Evolutionary conservation across 331 rosid species (phyloP).

Genomic region (Cydonia oblonga): DNA sequence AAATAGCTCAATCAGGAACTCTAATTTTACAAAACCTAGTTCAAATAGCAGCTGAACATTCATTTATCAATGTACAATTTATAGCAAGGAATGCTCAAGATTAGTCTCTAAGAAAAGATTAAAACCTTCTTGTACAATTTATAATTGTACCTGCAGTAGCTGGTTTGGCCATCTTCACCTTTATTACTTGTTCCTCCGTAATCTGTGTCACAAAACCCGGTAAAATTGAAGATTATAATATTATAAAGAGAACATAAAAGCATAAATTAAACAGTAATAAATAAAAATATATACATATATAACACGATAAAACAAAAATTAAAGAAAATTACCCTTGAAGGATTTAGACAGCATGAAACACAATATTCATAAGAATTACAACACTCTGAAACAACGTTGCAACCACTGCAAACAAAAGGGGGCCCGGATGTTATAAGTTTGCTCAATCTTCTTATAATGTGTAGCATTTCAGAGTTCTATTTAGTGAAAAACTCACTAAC

Average conservation of each 20-base stretch:
- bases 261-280: background rate
- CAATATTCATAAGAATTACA: constrained; percentile 86
- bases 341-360: constrained; percentile 90
- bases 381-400: constrained; percentile 69
- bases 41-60: background rate
- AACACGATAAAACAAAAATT: background rate
- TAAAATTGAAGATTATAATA: background rate
- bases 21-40: constrained; percentile 11
- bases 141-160: constrained; percentile 56
- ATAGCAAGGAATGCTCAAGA: background rate
- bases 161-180: constrained; percentile 64
- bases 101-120: background rate
- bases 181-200: constrained; percentile 38
- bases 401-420: constrained; percentile 46
- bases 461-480: constrained; percentile 10
- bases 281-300: background rate
- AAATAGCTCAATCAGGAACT: constrained; percentile 4
- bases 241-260: background rate
- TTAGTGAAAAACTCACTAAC: constrained; percentile 69
- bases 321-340: constrained; percentile 41
- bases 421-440: background rate
- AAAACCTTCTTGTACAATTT: background rate
- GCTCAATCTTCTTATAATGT: background rate
- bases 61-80: background rate
- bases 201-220: constrained; percentile 35